A percentile compares a stretch with the other conserved stretches of the same genome.
Conservation (phyloP, 768 basidiomycete species). For the Phylloporus sp. region DNA sequence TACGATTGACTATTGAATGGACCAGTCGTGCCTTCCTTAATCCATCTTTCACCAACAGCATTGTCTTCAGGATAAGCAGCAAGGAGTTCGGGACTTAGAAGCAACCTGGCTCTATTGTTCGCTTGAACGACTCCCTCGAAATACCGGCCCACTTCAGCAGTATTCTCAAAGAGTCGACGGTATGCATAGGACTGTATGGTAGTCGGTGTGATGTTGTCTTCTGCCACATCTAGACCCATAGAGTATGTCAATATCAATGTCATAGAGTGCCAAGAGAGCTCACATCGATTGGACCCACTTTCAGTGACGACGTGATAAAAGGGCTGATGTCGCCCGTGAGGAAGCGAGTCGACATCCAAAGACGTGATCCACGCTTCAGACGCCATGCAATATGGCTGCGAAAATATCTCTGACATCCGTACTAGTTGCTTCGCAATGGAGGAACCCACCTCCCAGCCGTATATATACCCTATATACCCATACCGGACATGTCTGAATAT, state of each 20-base stretch:
- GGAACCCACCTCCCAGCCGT: slow-evolving; percentile 45
- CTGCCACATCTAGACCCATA: slow-evolving; percentile 32
- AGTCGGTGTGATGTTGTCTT: slow-evolving; percentile 32
- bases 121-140: slow-evolving; percentile 33
- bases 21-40: slow-evolving; percentile 17
- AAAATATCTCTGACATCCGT: neutral
- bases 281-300: slow-evolving; percentile 38
- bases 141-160: slow-evolving; percentile 31
- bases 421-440: neutral
- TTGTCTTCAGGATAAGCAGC: slow-evolving; percentile 48
- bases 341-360: slow-evolving; percentile 41
- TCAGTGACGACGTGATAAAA: slow-evolving; percentile 42
- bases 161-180: slow-evolving; percentile 22
- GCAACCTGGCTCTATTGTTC: slow-evolving; percentile 34
- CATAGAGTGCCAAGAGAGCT: slow-evolving; percentile 7
- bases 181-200: slow-evolving; percentile 15
- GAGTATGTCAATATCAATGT: neutral
- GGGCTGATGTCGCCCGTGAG: slow-evolving; percentile 43
- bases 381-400: slow-evolving; percentile 35
- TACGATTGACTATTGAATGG: neutral
- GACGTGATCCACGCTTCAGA: slow-evolving; percentile 41
- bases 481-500: slow-evolving; percentile 40
- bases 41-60: slow-evolving; percentile 34
- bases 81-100: slow-evolving; percentile 41
- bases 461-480: slow-evolving; percentile 42